Evolutionary conservation across 331 rosid species (phyloP).

Genomic region (Telfairia occidentalis): DNA sequence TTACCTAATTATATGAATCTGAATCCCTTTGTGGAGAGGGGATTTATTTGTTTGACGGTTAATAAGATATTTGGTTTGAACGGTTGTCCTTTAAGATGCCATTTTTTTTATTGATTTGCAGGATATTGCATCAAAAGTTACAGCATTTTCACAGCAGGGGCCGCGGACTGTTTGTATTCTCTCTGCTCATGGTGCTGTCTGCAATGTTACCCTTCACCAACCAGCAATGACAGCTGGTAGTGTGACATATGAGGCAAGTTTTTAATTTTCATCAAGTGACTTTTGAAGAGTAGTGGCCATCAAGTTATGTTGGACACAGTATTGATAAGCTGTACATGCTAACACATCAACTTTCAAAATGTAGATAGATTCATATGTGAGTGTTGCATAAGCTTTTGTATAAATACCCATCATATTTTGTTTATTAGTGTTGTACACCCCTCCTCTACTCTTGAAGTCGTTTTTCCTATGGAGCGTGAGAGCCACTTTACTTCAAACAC

Average conservation of each 20-base stretch:
- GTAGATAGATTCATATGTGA: background rate
- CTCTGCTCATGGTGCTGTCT: constrained; percentile 70
- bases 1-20: too few species aligned
- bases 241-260: constrained; percentile 52
- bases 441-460: background rate
- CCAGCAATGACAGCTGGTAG: constrained; percentile 65
- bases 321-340: background rate
- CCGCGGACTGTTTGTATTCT: constrained; percentile 77
- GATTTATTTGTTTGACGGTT: background rate
- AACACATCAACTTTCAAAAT: background rate
- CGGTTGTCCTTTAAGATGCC: background rate
- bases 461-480: background rate
- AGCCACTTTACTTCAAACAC: background rate
- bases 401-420: background rate
- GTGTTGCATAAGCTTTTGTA: background rate
- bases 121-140: constrained; percentile 75
- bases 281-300: background rate
- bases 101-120: constrained; percentile 25
- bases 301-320: background rate
- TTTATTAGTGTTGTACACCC: background rate
- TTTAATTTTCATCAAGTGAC: background rate
- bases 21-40: too few species aligned
- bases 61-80: background rate
- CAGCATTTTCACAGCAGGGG: constrained; percentile 65
- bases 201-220: constrained; percentile 68